Evolutionary conservation across 148 eudicot species (phyloP).

Genomic region (Cornus controversa): DNA sequence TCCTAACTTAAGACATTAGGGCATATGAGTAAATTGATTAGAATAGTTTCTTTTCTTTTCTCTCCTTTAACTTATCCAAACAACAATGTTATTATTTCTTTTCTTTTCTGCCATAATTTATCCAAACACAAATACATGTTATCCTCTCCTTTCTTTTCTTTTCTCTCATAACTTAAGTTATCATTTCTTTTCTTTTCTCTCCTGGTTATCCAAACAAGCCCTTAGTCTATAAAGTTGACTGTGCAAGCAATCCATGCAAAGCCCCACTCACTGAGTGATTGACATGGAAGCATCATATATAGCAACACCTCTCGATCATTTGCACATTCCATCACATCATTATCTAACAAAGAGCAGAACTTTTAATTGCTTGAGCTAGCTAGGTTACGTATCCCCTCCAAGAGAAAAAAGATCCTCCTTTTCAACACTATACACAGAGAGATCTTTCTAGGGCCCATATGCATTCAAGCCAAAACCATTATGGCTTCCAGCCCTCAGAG

Average conservation of each 20-base stretch:
- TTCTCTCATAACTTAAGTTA: too few species aligned
- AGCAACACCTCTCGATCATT: constrained; percentile 8
- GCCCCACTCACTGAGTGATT: neutral
- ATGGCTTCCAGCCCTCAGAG: constrained; percentile 10
- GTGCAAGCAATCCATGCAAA: constrained; percentile 11
- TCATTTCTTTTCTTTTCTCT: too few species aligned
- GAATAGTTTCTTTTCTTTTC: too few species aligned
- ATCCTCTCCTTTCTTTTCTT: too few species aligned
- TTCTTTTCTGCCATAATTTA: too few species aligned
- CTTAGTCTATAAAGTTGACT: neutral
- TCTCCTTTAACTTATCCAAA: too few species aligned
- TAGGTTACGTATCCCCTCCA: neutral
- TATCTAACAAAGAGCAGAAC: neutral
- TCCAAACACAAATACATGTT: too few species aligned
- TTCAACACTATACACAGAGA: neutral
- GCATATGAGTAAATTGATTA: too few species aligned
- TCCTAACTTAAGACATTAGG: too few species aligned
- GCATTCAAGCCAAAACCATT: constrained; percentile 8
- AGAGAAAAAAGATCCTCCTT: neutral
- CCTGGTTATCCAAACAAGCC: too few species aligned
- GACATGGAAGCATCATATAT: constrained; percentile 6
- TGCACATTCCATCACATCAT: neutral
- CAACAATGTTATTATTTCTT: too few species aligned
- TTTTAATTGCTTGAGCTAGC: neutral
- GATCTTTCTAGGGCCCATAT: constrained; percentile 14